Evolutionary conservation across 2,329 filamentous ascomycete species (phyloP), one percentile per base, ranked within the genome.

Genomic region (Sarocladiaceae sp.): DNA sequence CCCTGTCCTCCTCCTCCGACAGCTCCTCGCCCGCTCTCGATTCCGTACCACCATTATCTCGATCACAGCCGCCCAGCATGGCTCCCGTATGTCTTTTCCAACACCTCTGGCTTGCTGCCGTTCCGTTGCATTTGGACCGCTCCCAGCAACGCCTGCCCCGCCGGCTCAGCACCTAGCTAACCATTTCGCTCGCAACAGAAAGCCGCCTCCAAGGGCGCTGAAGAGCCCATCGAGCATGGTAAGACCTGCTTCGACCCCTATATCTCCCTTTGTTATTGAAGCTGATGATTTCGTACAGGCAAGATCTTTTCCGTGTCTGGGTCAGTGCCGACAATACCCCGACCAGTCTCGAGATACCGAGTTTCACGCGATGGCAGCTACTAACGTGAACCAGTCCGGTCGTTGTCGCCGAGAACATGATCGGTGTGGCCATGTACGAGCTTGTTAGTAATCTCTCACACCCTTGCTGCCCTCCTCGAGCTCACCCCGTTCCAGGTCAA

Each of bases 401-500:
- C 74, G 84, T 98, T 59, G 80, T 98, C 57, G 93, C 91, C 64
- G 91, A 97, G 74, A 83, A 96, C 69, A 95, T 98, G 90, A 88
- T 91, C 62, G 93, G 93, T 67, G 93, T 93, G 78, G 90, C 93
- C 67, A 98, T 98, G 93, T 96, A 97, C 81, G 93, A 98, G 73
- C 77, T 98, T 73, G 89, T 89, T 75, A 57, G 81, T 66, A 16
- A 20, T 15, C 15, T 29, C 24, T 26, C 19, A 16, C 18, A 7
- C 7, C 16, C 10, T 26, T 37, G 23, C 26, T 24, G 24, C 12
- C n/a, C 15, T 33, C 24, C 19, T 20, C 12, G 18, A 26, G 45
- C 45, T 47, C 45, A 54, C 39, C 33, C 29, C 19, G 18, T 31
- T 37, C 37, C 58, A 91, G 87, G 90, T 94, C 65, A 85, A 79